These are phyloP conservation scores for Colletotrichum noveboracense DNA, from an alignment of 2,329 filamentous ascomycete genomes.

Conservation along the genomic window DNA sequence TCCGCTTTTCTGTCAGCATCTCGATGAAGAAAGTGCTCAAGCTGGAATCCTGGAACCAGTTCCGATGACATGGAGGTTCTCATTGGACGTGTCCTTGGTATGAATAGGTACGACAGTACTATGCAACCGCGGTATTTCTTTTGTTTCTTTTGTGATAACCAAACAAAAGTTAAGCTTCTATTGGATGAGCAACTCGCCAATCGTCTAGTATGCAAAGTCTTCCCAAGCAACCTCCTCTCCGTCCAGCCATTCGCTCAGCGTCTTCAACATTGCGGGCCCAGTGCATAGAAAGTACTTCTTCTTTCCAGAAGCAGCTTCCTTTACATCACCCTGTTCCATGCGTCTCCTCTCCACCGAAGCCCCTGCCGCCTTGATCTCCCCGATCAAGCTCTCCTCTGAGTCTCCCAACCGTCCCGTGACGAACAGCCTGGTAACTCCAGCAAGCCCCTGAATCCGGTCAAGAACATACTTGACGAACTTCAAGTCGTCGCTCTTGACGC, in stretches of 20 bases:
- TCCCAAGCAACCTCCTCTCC: constrained; percentile 62
- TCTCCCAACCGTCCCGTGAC: constrained; percentile 57
- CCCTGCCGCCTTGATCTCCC: constrained; percentile 38
- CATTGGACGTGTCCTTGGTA: neutral
- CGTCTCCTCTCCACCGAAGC: constrained; percentile 40
- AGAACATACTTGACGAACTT: constrained; percentile 67
- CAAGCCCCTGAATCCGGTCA: constrained; percentile 54
- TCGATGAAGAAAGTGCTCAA: neutral
- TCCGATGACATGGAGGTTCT: neutral
- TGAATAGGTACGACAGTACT: neutral
- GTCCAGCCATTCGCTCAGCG: constrained; percentile 55
- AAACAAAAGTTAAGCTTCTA: neutral
- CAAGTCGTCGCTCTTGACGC: constrained; percentile 65
- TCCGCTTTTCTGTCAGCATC: neutral
- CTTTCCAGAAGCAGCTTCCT: constrained; percentile 32
- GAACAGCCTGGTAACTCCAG: constrained; percentile 62
- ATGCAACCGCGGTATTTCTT: neutral
- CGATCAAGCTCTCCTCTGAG: constrained; percentile 36
- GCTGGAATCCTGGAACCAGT: neutral
- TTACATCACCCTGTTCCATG: constrained; percentile 46
- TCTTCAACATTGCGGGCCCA: constrained; percentile 43
- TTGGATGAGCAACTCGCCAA: neutral
- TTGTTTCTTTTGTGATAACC: neutral
- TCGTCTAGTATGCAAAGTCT: constrained; percentile 62
- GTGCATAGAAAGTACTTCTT: constrained; percentile 61